Evolutionary conservation across 2,329 filamentous ascomycete genomes (phyloP).

Genomic region (Fusarium sacchari): DNA sequence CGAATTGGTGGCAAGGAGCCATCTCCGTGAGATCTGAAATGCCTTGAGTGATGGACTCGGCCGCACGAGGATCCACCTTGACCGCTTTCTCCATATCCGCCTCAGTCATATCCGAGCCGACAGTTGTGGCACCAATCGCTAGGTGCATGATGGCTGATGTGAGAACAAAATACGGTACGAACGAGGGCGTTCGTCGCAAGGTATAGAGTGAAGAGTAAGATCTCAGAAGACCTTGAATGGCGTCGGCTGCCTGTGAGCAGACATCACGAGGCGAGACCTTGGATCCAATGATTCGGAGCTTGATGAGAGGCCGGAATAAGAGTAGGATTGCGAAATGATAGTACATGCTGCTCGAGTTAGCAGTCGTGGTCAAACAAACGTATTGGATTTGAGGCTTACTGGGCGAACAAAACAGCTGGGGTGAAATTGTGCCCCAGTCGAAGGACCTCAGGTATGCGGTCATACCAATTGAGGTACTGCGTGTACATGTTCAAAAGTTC

Average conservation of each 20-base stretch:
- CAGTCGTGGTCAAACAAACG: too few relatives aligned
- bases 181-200: constrained; percentile 66
- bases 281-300: constrained; percentile 69
- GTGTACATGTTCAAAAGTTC: constrained; percentile 72
- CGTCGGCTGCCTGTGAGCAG: constrained; percentile 70
- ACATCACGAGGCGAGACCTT: constrained; percentile 72
- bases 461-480: constrained; percentile 78
- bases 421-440: constrained; percentile 75
- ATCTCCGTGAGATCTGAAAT: constrained; percentile 69
- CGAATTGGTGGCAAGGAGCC: constrained; percentile 69
- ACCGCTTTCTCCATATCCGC: constrained; percentile 48
- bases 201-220: constrained; percentile 70
- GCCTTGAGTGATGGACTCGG: constrained; percentile 61
- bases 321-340: constrained; percentile 76
- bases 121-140: constrained; percentile 57
- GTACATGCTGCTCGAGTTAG: constrained; percentile 65
- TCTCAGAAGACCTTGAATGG: constrained; percentile 64
- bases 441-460: constrained; percentile 71
- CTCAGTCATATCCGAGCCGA: constrained; percentile 33
- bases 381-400: constrained; percentile 62
- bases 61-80: constrained; percentile 53
- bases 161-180: constrained; percentile 70
- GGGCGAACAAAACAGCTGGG: constrained; percentile 76
- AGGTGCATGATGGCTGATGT: constrained; percentile 70
- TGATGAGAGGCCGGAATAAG: constrained; percentile 79